Percentiles rank a stretch among this genome's conserved stretches.
Evolutionary conservation across 306 rosid species (phyloP).

Genomic region (Trifolium repens): DNA sequence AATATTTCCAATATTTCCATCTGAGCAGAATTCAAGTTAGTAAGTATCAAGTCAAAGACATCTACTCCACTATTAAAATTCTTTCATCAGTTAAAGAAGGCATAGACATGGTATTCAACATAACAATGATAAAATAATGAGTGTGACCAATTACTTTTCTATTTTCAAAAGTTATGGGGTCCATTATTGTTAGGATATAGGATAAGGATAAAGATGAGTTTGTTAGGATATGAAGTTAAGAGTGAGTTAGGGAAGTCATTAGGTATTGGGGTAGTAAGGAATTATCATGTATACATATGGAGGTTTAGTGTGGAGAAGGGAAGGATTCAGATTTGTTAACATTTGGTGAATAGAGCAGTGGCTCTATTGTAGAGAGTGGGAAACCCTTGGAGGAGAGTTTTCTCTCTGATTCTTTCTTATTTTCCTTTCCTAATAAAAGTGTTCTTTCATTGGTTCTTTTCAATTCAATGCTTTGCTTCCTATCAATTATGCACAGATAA

Average conservation of each 20-base stretch:
- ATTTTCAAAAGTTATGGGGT: conserved; percentile 7
- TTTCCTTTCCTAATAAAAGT: conserved; percentile 3
- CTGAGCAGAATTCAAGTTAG: conserved; percentile 8
- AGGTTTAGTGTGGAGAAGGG: neutral
- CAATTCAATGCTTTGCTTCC: neutral
- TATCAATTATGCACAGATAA: conserved; percentile 5
- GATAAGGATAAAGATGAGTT: neutral
- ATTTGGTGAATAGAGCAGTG: neutral
- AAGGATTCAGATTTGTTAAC: neutral
- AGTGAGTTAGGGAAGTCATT: neutral
- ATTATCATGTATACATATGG: neutral
- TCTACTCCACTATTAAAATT: conserved; percentile 13
- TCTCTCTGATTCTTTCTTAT: neutral
- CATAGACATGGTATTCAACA: neutral
- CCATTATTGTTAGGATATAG: neutral
- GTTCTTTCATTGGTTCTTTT: neutral
- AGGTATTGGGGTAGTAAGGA: neutral
- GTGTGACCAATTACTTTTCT: conserved; percentile 19
- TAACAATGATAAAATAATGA: conserved; percentile 17
- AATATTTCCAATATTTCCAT: conserved; percentile 27
- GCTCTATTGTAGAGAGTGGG: conserved; percentile 6
- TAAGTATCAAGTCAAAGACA: conserved; percentile 23
- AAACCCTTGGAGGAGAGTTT: conserved; percentile 1
- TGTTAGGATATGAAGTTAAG: neutral
- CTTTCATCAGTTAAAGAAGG: neutral